Percentiles rank a stretch among this genome's conserved stretches.
Conservation (phyloP, 177 flowering plant genomes). For the Vitis hybrid region DNA sequence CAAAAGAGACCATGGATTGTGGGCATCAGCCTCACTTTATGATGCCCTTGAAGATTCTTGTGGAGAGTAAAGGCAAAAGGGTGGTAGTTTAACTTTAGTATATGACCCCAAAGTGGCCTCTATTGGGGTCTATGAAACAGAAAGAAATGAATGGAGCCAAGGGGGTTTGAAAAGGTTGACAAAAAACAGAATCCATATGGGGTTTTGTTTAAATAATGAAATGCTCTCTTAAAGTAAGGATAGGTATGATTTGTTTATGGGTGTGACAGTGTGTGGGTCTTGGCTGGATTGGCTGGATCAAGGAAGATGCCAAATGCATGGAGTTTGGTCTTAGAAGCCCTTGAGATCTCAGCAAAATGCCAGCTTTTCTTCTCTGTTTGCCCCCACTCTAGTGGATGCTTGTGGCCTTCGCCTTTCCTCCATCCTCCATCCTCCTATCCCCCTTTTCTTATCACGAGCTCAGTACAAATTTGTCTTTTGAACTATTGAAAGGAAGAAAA, state of each 20-base stretch:
- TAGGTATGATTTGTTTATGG: slow-evolving; percentile 7
- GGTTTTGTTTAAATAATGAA: background rate
- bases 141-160: too few species aligned
- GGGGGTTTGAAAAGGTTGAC: slow-evolving; percentile 7
- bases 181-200: slow-evolving; percentile 3
- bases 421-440: background rate
- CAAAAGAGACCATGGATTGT: background rate
- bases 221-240: slow-evolving; percentile 1
- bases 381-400: too few species aligned
- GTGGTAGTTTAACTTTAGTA: too few species aligned
- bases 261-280: slow-evolving; percentile 11
- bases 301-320: slow-evolving; percentile 14
- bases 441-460: background rate
- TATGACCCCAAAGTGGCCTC: too few species aligned
- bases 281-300: slow-evolving; percentile 11
- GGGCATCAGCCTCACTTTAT: background rate
- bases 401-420: background rate
- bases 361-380: slow-evolving; percentile 1
- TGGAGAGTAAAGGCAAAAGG: background rate
- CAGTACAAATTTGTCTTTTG: too few species aligned
- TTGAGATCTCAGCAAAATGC: slow-evolving; percentile 15
- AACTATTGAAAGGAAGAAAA: too few species aligned
- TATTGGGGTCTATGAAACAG: too few species aligned
- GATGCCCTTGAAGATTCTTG: background rate
- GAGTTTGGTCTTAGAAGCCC: background rate